Evolutionary conservation across 2,329 filamentous ascomycete genomes (phyloP).

Genomic region (Chalaropsis thielavioides): DNA sequence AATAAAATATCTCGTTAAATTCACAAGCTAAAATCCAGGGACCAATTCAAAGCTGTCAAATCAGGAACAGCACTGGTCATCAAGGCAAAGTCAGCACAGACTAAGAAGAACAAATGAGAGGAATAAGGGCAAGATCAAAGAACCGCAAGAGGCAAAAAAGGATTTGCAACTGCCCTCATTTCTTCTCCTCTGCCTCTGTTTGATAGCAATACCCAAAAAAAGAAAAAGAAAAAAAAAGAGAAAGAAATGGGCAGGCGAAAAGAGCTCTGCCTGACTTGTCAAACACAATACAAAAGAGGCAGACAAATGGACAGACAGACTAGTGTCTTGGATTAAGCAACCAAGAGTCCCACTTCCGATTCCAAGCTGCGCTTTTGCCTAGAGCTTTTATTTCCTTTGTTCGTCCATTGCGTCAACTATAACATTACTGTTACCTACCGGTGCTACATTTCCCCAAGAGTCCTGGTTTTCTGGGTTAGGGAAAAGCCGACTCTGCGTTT

Average conservation of each 20-base stretch:
- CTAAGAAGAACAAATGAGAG: neutral
- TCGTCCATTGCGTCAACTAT: constrained; percentile 1
- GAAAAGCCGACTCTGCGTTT: neutral
- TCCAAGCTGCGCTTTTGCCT: neutral
- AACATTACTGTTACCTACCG: neutral
- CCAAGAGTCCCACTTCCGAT: neutral
- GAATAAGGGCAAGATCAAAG: neutral
- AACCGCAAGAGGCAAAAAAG: neutral
- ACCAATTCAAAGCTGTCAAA: constrained; percentile 4
- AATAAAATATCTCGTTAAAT: neutral
- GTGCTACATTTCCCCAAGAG: neutral
- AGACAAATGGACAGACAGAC: neutral
- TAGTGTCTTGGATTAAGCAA: constrained; percentile 1
- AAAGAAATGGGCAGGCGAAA: neutral
- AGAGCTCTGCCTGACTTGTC: neutral
- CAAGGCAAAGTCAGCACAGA: constrained; percentile 5
- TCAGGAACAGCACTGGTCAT: neutral
- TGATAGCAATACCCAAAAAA: neutral
- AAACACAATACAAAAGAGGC: neutral
- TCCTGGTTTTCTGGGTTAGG: neutral
- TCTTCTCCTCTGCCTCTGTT: neutral
- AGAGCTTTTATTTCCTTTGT: neutral
- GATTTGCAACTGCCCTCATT: neutral
- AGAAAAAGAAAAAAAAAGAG: neutral
- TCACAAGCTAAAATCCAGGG: neutral